A percentile compares a stretch with the other conserved stretches of the same genome.
phyloP scores from a whole-genome alignment of 1,284 basidiomycete genomes.

The Boletus semigastroideus region DNA sequence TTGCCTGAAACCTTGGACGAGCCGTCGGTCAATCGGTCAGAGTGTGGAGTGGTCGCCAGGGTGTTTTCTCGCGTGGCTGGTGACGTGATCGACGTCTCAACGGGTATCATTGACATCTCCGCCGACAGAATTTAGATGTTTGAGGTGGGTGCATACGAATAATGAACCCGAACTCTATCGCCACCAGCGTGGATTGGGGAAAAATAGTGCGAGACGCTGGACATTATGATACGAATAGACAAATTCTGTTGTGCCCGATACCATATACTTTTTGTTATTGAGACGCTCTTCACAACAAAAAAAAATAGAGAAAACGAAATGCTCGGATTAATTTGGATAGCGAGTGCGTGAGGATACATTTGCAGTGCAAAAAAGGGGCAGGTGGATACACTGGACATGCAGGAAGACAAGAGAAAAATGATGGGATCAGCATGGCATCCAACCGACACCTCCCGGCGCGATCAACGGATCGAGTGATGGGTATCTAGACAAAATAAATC shows the following conservation, averaged over 20 bases:
- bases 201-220: background rate
- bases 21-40: slow-evolving; percentile 14
- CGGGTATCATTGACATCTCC: slow-evolving; percentile 13
- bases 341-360: slow-evolving; percentile 24
- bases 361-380: slow-evolving; percentile 9
- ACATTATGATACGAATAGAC: background rate
- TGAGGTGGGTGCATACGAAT: slow-evolving; percentile 5
- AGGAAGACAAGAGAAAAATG: background rate
- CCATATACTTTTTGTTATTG: background rate
- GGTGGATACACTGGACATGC: slow-evolving; percentile 21
- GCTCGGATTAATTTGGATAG: slow-evolving; percentile 14
- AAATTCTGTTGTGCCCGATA: too few relatives aligned
- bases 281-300: too few relatives aligned
- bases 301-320: too few relatives aligned
- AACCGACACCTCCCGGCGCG: background rate
- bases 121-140: slow-evolving; percentile 12
- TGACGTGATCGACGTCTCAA: slow-evolving; percentile 3
- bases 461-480: slow-evolving; percentile 2
- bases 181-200: too few relatives aligned
- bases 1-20: slow-evolving; percentile 31
- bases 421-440: slow-evolving; percentile 2
- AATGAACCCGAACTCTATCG: too few relatives aligned
- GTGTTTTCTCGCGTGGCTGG: slow-evolving; percentile 21
- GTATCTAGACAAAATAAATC: slow-evolving; percentile 11
- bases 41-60: slow-evolving; percentile 22